Evolutionary conservation across 768 basidiomycete species (phyloP), one percentile per base, ranked within the genome.

Genomic region (Solioccasus polychromus): DNA sequence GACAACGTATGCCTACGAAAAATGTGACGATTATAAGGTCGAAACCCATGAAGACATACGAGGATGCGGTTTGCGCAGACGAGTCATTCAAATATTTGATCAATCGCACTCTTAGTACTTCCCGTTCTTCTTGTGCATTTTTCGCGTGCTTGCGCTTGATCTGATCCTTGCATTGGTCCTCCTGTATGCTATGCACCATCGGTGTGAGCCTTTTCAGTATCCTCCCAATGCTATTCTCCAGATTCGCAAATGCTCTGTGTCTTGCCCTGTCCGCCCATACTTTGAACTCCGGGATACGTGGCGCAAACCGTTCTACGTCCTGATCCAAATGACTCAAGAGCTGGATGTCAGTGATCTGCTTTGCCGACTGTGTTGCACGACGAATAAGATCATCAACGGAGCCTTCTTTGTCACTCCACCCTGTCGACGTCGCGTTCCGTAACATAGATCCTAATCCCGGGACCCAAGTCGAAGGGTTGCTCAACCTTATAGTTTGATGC

Each of bases 11-110:
- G 52, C 2, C 59, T 60, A 15, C 2, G 12, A 47, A n/a, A 12
- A 15, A 8, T 8, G 14, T 15, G 14, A 32, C 14, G n/a, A n/a
- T n/a, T n/a, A 32, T 32, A 5, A 32, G n/a, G n/a, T n/a, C n/a
- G n/a, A 15, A 32, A 9, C 31, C 6, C 31, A 32, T 17, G 17
- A 15, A 38, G 20, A 55, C 42, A 14, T 39, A 62, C 60, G 43
- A 29, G 17, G 39, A 38, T 17, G 19, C 0, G 3, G 9, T 30
- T 3, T 25, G 38, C 8, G 43, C 12, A 9, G 63, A 61, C n/a
- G 36, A 14, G 1, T 8, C 9, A 19, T 63, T 63, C 12, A 66
- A 9, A 6, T 47, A 34, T 12, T 32, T 35, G 40, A 63, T 66
- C 11, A 63, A 22, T 3, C 39, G 5, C 10, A 37, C 15, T 28